Percentiles rank a stretch among this genome's conserved stretches.
Conservation (phyloP, 805 yeast species). For the Starmerella sp. region DNA sequence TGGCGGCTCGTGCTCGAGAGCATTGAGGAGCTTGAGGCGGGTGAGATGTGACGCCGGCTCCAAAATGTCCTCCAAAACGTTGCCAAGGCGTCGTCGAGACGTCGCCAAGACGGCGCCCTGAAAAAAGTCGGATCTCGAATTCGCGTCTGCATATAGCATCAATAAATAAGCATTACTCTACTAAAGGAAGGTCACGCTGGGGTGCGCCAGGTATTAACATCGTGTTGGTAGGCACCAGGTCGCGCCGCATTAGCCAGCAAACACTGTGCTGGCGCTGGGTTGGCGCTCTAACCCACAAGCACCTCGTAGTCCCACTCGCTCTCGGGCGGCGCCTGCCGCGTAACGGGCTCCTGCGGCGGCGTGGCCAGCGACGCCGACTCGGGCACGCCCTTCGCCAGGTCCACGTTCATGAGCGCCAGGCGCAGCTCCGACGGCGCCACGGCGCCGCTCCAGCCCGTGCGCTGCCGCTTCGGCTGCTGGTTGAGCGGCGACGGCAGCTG, state of each 20-base stretch:
- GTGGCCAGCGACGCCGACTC: constrained; percentile 16
- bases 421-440: constrained; percentile 29
- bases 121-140: not conserved
- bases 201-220: no score
- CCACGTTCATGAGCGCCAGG: constrained; percentile 28
- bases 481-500: not conserved
- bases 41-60: constrained; percentile 7
- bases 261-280: not conserved
- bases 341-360: constrained; percentile 13
- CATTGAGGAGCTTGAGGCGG: constrained; percentile 22
- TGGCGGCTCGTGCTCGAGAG: constrained; percentile 22
- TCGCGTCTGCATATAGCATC: constrained; percentile 1
- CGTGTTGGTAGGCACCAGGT: no score
- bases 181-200: not conserved
- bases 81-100: no score
- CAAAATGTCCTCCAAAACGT: no score
- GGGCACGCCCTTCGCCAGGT: constrained; percentile 21
- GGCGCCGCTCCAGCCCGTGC: constrained; percentile 17
- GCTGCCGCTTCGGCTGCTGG: constrained; percentile 5
- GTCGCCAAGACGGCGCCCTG: not conserved
- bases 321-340: not conserved
- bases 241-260: no score
- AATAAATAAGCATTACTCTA: constrained; percentile 1
- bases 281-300: not conserved
- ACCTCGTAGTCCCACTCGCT: not conserved